A percentile compares a stretch with the other conserved stretches of the same genome.
phyloP scores from a whole-genome alignment of 345 rosid genomes.

The Durio zibethinus region DNA sequence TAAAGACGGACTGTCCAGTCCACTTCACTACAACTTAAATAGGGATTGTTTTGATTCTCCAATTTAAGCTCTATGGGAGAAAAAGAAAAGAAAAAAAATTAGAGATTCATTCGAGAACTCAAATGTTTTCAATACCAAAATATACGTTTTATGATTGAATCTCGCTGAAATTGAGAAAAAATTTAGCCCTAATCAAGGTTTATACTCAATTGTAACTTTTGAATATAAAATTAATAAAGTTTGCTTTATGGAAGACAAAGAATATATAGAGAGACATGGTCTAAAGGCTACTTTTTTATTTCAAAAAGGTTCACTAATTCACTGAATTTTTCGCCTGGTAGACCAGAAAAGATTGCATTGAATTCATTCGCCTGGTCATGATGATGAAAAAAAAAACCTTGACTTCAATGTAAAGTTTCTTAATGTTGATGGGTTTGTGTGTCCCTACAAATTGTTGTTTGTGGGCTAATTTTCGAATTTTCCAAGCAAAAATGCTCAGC shows the following conservation, averaged over 20 bases:
- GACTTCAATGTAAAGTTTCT: background rate
- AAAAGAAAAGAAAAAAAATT: background rate
- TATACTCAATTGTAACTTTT: slow-evolving; percentile 15
- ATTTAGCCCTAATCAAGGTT: background rate
- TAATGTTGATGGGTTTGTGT: background rate
- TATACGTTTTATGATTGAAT: too few relatives aligned
- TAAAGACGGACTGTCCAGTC: background rate
- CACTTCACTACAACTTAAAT: background rate
- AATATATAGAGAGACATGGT: background rate
- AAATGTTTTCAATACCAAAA: too few relatives aligned
- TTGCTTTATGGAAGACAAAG: background rate
- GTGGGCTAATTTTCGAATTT: background rate
- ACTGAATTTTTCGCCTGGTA: background rate
- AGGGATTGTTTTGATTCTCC: background rate
- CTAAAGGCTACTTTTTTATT: background rate
- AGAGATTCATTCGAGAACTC: too few relatives aligned
- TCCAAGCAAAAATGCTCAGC: background rate
- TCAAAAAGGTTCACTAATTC: slow-evolving; percentile 2
- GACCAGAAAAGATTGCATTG: background rate
- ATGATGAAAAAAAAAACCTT: background rate
- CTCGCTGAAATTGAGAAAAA: background rate
- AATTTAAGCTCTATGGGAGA: background rate
- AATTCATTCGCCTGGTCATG: slow-evolving; percentile 9
- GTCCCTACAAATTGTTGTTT: background rate
- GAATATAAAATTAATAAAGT: slow-evolving; percentile 14